Base-by-base conservation (phyloP, 352 stramenopile species). In the Pythium inflatum region DNA sequence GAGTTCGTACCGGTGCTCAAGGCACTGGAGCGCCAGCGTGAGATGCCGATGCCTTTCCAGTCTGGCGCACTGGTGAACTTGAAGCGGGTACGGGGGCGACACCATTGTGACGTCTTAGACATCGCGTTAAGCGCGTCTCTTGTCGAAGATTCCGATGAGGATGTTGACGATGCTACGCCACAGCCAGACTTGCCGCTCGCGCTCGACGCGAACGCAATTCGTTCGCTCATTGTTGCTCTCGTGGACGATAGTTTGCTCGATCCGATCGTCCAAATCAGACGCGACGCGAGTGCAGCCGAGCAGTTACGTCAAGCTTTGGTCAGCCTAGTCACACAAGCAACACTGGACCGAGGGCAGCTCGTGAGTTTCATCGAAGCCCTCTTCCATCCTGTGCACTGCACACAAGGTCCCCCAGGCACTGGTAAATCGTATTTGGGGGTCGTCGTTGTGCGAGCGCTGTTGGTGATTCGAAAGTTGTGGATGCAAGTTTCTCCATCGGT, bases 381-480 rank as follows among this genome's bases (percentile, higher is more conserved):
- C 14, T 78, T 78, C 18, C 88, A 89, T 38, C 76, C 87, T n/a
- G 90, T 97, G 36, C 82, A 91, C 58, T 92, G 93, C 30, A 94
- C 91, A 6, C 92, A 97, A 73, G 92, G 92, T 7, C 92, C 92
- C 25, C 80, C 86, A 31, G 83, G 90, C n/a, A 95, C 89, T 24
- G 91, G 92, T 18, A 98, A 97, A 51, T 97, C 88, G 9, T 98
- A 97, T 59, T 78, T 98, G 48, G 90, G 90, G 6, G 87, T 91
- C 3, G 77, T 98, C 1, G 74, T 97, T 14, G 85, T 92, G 28
- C 82, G 89, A 38, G 89, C 91, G 14, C 77, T 98, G 55, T 57
- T 94, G 25, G 70, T 93, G 24, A 76, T 96, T 7, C 79, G 89
- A 8, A 77, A 85, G 12, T 62, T 90, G 5, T 97, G 88, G 89